phyloP scores from a whole-genome alignment of 2,329 filamentous ascomycete genomes.

The Fusarium fujikuroi region DNA sequence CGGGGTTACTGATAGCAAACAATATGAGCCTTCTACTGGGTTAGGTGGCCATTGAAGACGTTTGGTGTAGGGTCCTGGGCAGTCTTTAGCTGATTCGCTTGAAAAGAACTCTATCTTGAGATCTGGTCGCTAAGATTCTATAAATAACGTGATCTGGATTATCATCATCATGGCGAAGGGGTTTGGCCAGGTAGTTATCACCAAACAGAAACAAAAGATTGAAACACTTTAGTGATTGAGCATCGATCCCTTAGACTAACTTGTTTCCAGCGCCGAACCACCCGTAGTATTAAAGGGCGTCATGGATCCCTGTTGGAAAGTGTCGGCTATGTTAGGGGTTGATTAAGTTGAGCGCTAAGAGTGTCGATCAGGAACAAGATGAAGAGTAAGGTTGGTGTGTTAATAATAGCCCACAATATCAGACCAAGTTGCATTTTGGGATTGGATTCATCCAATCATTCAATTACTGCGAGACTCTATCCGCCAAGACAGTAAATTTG shows the following conservation, averaged over 20 bases:
- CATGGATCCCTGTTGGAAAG: slow-evolving; percentile 19
- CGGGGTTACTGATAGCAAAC: slow-evolving; percentile 11
- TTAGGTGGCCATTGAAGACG: not conserved
- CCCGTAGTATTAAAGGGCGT: slow-evolving; percentile 11
- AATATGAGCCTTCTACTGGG: not conserved
- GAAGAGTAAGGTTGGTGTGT: not conserved
- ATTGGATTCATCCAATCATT: not conserved
- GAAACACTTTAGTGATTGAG: slow-evolving; percentile 7
- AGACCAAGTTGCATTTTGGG: not conserved
- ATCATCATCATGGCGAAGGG: not conserved
- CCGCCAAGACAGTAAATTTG: not conserved
- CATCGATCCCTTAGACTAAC: not conserved
- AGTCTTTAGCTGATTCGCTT: not conserved
- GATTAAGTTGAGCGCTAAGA: slow-evolving; percentile 32
- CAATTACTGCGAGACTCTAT: not conserved
- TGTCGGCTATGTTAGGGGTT: slow-evolving; percentile 15
- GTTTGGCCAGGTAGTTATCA: not conserved
- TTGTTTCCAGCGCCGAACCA: slow-evolving; percentile 4
- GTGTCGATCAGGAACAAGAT: slow-evolving; percentile 37
- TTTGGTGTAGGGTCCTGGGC: not conserved
- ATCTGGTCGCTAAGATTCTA: not conserved
- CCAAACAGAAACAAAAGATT: not conserved
- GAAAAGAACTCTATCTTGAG: not conserved
- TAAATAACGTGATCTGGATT: not conserved
- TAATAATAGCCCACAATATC: not conserved